phyloP scores from a whole-genome alignment of 768 basidiomycete species.

The Naganishia vaughanmartiniae region DNA sequence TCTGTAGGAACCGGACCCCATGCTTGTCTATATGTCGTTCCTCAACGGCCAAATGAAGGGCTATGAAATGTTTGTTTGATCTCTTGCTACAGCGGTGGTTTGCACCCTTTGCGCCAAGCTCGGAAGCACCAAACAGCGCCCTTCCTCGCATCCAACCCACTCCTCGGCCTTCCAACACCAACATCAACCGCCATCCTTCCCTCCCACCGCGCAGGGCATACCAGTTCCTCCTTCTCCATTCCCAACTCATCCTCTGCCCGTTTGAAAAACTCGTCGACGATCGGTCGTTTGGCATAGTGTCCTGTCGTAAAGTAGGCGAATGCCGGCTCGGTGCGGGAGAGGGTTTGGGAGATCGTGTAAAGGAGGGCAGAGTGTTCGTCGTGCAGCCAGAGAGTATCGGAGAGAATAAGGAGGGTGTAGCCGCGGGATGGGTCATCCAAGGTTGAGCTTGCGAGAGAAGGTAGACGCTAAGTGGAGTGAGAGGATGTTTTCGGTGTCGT shows the following conservation, averaged over 20 bases:
- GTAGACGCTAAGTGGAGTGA: background rate
- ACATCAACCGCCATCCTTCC: constrained; percentile 29
- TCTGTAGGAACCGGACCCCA: too few relatives aligned
- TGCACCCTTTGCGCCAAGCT: constrained; percentile 16
- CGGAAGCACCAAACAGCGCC: constrained; percentile 27
- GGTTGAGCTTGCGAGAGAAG: background rate
- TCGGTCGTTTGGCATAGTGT: constrained; percentile 29
- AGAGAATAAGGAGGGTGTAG: constrained; percentile 27
- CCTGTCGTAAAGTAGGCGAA: constrained; percentile 25
- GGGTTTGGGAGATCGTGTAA: constrained; percentile 5
- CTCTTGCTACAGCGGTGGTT: background rate
- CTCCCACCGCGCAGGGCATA: constrained; percentile 23
- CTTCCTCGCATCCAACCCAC: constrained; percentile 26
- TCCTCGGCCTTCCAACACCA: constrained; percentile 12
- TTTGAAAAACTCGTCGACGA: constrained; percentile 24
- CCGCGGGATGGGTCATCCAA: background rate
- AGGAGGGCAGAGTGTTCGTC: constrained; percentile 31
- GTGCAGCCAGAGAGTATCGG: constrained; percentile 32
- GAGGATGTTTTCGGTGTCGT: background rate
- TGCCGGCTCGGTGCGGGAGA: constrained; percentile 13
- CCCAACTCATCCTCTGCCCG: constrained; percentile 13
- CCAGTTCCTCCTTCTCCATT: constrained; percentile 26
- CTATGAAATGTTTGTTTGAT: background rate
- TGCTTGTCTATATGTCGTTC: too few relatives aligned
- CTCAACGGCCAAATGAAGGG: too few relatives aligned